These are phyloP conservation scores for Diddensiella santjacobensis DNA, from an alignment of 805 yeast species.

Conservation along the genomic window DNA sequence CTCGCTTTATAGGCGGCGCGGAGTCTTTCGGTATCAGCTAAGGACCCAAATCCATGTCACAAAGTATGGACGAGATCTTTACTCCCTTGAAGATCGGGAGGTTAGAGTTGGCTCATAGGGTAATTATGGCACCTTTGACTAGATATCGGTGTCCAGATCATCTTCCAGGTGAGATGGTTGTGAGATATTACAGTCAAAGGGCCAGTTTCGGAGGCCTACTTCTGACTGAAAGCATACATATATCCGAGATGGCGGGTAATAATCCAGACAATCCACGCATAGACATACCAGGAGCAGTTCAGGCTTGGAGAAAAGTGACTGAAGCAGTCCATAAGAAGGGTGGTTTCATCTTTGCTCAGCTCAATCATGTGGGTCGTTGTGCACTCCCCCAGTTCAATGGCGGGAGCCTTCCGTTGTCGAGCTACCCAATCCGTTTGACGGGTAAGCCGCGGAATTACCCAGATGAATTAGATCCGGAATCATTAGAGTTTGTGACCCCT, in stretches of 20 bases:
- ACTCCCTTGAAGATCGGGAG: not conserved
- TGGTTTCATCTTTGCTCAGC: constrained; percentile 37
- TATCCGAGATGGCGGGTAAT: not conserved
- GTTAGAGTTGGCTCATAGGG: constrained; percentile 32
- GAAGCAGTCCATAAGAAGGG: constrained; percentile 42
- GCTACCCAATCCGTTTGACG: not conserved
- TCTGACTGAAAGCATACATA: constrained; percentile 1
- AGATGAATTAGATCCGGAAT: not conserved
- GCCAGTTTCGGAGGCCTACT: not conserved
- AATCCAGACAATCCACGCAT: constrained; percentile 1
- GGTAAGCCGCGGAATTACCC: not conserved
- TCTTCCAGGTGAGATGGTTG: not conserved
- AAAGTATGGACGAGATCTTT: not conserved
- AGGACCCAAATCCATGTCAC: no score
- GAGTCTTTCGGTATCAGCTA: no score
- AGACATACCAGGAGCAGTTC: not conserved
- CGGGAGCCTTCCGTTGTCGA: constrained; percentile 1
- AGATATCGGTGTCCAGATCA: constrained; percentile 36
- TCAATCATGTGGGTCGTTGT: constrained; percentile 42
- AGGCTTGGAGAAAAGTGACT: constrained; percentile 49
- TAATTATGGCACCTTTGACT: constrained; percentile 50
- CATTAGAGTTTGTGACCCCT: constrained; percentile 13
- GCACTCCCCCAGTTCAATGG: constrained; percentile 1
- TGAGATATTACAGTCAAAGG: not conserved
- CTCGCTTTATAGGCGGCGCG: no score